Base-by-base conservation (phyloP, 148 eudicot species). In the Agrostemma githago region DNA sequence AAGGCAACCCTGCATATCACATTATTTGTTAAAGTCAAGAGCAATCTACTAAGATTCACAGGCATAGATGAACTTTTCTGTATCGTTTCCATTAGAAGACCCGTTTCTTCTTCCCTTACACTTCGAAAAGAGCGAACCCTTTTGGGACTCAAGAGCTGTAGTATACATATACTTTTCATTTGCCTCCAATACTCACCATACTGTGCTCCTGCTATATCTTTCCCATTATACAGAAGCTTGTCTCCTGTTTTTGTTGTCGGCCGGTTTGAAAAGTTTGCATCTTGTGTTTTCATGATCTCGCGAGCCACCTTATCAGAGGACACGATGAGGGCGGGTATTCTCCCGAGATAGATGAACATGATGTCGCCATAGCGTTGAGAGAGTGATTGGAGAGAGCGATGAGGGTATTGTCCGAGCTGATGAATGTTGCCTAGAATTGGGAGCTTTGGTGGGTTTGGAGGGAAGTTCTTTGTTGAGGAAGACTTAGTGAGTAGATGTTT, bases 171-270 rank as follows among this genome's bases (percentile, higher is more conserved):
- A 19, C 77, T 77, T 15, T 62, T 81, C 64, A 66, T 73, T 17
- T 74, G 48, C 69, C 79, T 74, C 81, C 81, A 82, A 42, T 78
- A 19, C 16, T 78, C 81, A 8, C 77, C 66, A 42, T 82, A 78
- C 11, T 72, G 70, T 0, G 79, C 69, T 2, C 58, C 68, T 3
- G 70, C 72, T 0, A 82, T 56, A 19, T 82, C 82, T 19, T 66
- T 74, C 5, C 76, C 76, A 26, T 78, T 64, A 4, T 72, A 79
- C 0, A 71, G 7, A 12, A 82, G 42, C 21, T 48, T 78, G 12
- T 59, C 16, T 1, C 58, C 20, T 8, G 68, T 9, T 0, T 54
- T 34, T 16, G 62, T 53, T 0, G 21, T 10, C 0, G 84, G 81
- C 71, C 81, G 66, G 39, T 66, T 78, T 0, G 77, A 46, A 40